Base-by-base conservation (phyloP, 192 early-diverging fungal genomes). In the Gigaspora rosea region DNA sequence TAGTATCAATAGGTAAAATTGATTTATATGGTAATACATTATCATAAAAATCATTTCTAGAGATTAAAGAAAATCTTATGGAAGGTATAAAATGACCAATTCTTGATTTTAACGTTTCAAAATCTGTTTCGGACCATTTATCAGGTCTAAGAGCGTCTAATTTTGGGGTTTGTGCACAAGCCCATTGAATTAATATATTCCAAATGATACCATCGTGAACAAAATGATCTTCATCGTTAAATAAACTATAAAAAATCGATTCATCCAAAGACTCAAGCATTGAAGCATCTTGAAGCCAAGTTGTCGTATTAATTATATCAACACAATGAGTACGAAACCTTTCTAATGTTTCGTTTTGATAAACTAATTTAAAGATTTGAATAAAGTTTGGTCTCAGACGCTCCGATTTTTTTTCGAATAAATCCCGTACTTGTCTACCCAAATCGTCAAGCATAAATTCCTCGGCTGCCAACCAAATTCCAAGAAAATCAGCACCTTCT, bases 391-490 rank as follows among this genome's bases (percentile, higher is more conserved):
- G 10, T 3, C 41, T 36, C 9, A 66, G n/a, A 33, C 7, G 33
- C 41, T 66, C 64, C 11, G 64, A 66, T 46, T 66, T 66, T n/a
- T n/a, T 66, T 66, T 66, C 64, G 41, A 66, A 66, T 47, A 66
- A 47, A n/a, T 66, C 64, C n/a, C 64, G 69, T 6, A 71, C 50
- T 8, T 71, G n/a, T 33, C n/a, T 56, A 9, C 32, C 41, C 58
- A 61, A 73, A 4, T 73, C 72, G 13, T 59, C 72, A 12, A 73
- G 41, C 72, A 57, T 59, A 46, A 73, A 73, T 73, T 73, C 72
- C 33, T 73, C 57, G 1, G 72, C 72, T 47, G 57, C 56, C 22
- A 59, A 22, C 49, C 48, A 56, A 54, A 71, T 32, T 54, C 27
- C 48, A 35, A 71, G 27, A 71, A 71, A 50, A 33, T 56, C 69